phyloP scores from a whole-genome alignment of 148 eudicot species.

The Camellia japonica region DNA sequence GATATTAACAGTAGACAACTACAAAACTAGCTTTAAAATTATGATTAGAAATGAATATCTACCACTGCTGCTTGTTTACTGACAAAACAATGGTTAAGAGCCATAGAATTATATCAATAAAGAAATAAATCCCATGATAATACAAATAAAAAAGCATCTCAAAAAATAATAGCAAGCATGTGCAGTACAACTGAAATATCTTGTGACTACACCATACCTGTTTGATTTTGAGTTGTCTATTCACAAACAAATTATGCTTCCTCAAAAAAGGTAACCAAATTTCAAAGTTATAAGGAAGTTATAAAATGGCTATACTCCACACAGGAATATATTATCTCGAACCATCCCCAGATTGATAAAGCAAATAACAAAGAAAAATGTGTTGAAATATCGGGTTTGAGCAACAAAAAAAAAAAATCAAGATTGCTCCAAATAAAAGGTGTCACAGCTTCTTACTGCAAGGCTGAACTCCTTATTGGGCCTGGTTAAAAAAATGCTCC shows the following conservation, averaged over 20 bases:
- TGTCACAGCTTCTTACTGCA: not conserved
- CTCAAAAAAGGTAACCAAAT: not conserved
- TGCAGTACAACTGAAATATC: not conserved
- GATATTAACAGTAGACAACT: not conserved
- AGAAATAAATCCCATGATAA: constrained; percentile 1
- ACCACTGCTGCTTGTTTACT: not conserved
- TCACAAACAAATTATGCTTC: not conserved
- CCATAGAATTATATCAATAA: not conserved
- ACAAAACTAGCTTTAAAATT: not conserved
- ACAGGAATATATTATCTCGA: not conserved
- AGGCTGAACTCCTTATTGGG: not conserved
- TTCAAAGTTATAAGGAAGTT: not conserved
- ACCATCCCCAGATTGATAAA: not conserved
- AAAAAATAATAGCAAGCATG: not conserved
- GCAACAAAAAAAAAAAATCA: no score
- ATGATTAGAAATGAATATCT: not conserved
- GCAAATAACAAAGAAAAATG: not conserved
- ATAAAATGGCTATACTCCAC: not conserved
- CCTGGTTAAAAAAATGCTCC: not conserved
- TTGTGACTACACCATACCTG: not conserved
- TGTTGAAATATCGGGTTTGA: not conserved
- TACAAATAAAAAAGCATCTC: not conserved
- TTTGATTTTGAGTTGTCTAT: not conserved
- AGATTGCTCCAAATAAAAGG: not conserved
- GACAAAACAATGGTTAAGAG: not conserved